Evolutionary conservation across 1,284 basidiomycete genomes (phyloP), one percentile per base, ranked within the genome.

Genomic region (Ceratorhiza oryzae-sativae): DNA sequence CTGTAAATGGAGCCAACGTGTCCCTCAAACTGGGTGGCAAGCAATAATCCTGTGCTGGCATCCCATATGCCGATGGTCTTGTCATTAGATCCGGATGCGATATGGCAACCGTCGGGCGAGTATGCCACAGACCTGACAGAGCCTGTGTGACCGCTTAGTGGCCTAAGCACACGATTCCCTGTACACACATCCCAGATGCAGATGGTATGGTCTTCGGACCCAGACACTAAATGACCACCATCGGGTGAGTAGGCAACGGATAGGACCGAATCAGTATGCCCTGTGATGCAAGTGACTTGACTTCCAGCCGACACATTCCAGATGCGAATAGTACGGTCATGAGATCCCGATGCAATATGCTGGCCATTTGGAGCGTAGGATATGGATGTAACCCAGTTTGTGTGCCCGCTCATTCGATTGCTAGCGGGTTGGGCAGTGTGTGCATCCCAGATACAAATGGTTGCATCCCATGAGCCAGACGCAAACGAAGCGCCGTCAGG

Each of bases 31-130:
- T 6, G 36, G 8, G 6, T 6, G 36, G 8, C 6, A 13, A 39
- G 8, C 13, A 6, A 13, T 6, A 6, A 6, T 39, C 36, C 36
- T 39, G 36, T 39, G 36, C 36, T 6, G 6, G 36, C 13, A 39
- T 39, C 36, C 36, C 36, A 39, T 6, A 81, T 77, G 30, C 78
- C 59, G 30, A 71, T 12, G 8, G 68, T 72, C 15, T 48, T 56
- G 36, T 65, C 70, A 2, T 46, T 12, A 3, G 72, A 73, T 13
- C 71, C 46, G 3, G 71, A 72, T 2, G 42, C 49, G 32, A 73
- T 55, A 6, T 39, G 32, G 12, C 46, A 13, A 13, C 72, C 72
- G 45, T 71, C 67, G 4, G 73, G 71, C 2, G 71, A 73, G 46
- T 30, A 62, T 6, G 46, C 58, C n/a, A 73, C 53, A n/a, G 51